These are phyloP conservation scores for Tetrahymena borealis DNA, from an alignment of 73 alveolate species.

Conservation along the genomic window DNA sequence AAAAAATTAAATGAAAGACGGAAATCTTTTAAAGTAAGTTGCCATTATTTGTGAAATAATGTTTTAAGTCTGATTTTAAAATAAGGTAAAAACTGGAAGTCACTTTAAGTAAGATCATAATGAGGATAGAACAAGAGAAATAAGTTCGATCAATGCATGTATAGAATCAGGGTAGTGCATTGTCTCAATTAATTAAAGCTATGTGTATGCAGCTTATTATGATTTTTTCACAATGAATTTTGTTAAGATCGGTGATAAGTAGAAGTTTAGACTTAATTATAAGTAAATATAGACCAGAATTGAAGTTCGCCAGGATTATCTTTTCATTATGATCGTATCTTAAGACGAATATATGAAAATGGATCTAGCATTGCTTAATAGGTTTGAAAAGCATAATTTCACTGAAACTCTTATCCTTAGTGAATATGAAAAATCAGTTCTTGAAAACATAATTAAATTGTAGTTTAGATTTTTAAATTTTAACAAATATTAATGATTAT, in stretches of 20 bases:
- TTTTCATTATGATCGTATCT: background rate
- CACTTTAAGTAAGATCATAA: background rate
- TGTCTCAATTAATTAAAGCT: background rate
- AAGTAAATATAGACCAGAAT: background rate
- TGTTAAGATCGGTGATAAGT: background rate
- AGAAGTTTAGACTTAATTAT: background rate
- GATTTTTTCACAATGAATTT: background rate
- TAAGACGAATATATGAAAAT: background rate
- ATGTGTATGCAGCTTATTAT: background rate
- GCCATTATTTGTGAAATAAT: background rate
- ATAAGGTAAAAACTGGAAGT: background rate
- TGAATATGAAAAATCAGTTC: background rate
- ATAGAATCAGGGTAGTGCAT: background rate
- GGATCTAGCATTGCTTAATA: background rate
- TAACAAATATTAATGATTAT: background rate
- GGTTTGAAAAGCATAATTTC: background rate
- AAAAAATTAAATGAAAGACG: background rate
- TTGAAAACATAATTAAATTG: background rate
- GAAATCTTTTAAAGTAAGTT: background rate
- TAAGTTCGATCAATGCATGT: background rate
- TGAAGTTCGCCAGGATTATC: background rate
- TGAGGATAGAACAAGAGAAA: background rate
- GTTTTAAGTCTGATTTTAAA: background rate
- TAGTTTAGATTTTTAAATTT: background rate
- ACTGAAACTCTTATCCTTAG: background rate